Evolutionary conservation across 1,139 yeast genomes (phyloP), one percentile per base, ranked within the genome.

Genomic region (Debaryomyces robertsiae): DNA sequence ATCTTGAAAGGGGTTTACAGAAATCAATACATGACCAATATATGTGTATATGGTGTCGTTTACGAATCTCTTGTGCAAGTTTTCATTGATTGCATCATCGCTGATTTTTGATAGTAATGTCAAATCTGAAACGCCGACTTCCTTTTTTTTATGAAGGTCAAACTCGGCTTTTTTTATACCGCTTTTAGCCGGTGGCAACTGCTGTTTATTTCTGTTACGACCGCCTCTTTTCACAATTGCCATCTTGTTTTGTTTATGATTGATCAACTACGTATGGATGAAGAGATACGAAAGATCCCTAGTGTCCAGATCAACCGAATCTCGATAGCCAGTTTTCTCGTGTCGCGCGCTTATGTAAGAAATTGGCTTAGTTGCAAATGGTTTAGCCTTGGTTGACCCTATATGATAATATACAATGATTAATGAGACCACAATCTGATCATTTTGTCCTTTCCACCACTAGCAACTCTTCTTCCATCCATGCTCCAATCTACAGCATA

Each of bases 401-500:
- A 35, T 18, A 18, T 18, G 25, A 27, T 30, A 25, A 33, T 33
- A 33, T 33, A 33, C 36, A 33, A 27, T 27, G 19, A 19, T 40
- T 67, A 87, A 61, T 88, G 95, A 27, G 91, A 81, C 98, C 98
- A 93, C 45, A 93, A 68, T 55, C 97, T 75, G 22, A 93, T 90
- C 77, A 85, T 85, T 62, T 90, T 93, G 60, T 93, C 99, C 59
- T 90, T 91, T 39, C 99, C 98, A 24, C 98, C 98, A 58, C 96
- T 87, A 24, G 94, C 95, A 7, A 93, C 98, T 50, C 84, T 75
- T 49, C 79, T 79, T 34, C 98, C 99, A 60, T 93, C 99, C 43
- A 85, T 81, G 69, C 96, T 87, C 99, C 99, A 93, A 58, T 93
- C 99, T 2, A 94, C 97, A 0, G 98, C 95, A 60, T 81, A 93